Evolutionary conservation across 2,329 filamentous ascomycete species (phyloP), one percentile per base, ranked within the genome.

Genomic region (Cladophialophora exuberans): DNA sequence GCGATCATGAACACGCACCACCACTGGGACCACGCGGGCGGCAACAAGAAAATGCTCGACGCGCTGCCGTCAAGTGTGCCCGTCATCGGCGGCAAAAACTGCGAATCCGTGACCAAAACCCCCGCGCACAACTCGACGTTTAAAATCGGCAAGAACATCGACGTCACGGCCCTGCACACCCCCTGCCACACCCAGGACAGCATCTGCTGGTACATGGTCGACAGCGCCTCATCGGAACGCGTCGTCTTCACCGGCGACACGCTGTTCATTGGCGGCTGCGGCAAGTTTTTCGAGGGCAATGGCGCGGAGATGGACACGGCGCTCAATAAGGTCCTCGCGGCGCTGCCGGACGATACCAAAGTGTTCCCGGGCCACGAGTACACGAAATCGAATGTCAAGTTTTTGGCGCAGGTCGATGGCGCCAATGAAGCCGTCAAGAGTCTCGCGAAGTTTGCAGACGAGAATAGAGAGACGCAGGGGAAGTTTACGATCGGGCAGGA

Each of bases 141-240:
- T 78, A 87, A 83, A 60, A 84, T 99, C 59, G 94, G 94, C 52
- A 78, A 83, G 35, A 81, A 82, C 63, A 94, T 99, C 71, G 81
- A 82, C 11, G 87, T 97, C 54, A 93, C 83, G 69, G 88, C 89
- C 20, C 78, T 97, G n/a, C 89, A 97, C 74, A 99, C 94, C 10
- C 94, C 94, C 1, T 99, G 94, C 72, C 94, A 99, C 71, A 99
- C 94, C 1, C 92, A 97, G 76, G 94, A 99, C 76, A 97, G 92
- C 72, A 96, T 99, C 70, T 99, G 94, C 79, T 99, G 86, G 77
- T 90, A 86, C 64, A 85, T 94, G 78, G 84, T 96, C 73, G 93
- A 99, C 67, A 51, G 49, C 33, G 39, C 33, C 13, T 61, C 54
- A 17, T 77, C 83, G 43, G 79, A 88, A 44, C 86, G 83, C 65